Conservation (phyloP, 179 eudicot genomes). For the Corrigiola litoralis region DNA sequence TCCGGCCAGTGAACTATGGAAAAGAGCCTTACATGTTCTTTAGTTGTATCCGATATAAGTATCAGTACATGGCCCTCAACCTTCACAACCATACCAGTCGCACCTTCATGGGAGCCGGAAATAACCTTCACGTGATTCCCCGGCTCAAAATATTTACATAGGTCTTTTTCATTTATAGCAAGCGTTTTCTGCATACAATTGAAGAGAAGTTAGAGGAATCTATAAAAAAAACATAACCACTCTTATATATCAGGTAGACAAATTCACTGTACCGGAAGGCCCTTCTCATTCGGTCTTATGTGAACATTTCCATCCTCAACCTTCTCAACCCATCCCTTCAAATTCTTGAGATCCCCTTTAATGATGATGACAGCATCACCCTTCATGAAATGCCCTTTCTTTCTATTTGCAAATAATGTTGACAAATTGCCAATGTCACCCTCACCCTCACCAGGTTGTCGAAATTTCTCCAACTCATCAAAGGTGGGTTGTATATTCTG, state of each 20-base stretch:
- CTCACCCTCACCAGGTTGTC: constrained; percentile 85
- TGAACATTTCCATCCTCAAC: constrained; percentile 92
- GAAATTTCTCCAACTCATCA: constrained; percentile 94
- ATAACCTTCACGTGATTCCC: constrained; percentile 98
- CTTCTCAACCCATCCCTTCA: constrained; percentile 96
- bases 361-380: constrained; percentile 89
- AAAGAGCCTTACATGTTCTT: constrained; percentile 66
- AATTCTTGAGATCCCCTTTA: constrained; percentile 89
- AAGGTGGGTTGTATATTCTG: constrained; percentile 86
- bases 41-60: constrained; percentile 89
- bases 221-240: background rate
- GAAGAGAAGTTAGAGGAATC: background rate
- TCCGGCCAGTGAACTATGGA: background rate
- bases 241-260: background rate
- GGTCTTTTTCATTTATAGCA: constrained; percentile 82
- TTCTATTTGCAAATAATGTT: constrained; percentile 82
- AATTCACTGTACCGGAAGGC: constrained; percentile 57
- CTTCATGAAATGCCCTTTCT: constrained; percentile 98
- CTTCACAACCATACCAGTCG: constrained; percentile 96
- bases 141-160: constrained; percentile 93
- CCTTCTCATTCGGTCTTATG: constrained; percentile 71
- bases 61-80: constrained; percentile 87
- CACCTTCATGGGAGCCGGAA: constrained; percentile 91
- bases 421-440: constrained; percentile 81
- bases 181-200: constrained; percentile 58